These are phyloP conservation scores for Chaetomium strumarium DNA, from an alignment of 2,329 filamentous ascomycete species.

Conservation along the genomic window DNA sequence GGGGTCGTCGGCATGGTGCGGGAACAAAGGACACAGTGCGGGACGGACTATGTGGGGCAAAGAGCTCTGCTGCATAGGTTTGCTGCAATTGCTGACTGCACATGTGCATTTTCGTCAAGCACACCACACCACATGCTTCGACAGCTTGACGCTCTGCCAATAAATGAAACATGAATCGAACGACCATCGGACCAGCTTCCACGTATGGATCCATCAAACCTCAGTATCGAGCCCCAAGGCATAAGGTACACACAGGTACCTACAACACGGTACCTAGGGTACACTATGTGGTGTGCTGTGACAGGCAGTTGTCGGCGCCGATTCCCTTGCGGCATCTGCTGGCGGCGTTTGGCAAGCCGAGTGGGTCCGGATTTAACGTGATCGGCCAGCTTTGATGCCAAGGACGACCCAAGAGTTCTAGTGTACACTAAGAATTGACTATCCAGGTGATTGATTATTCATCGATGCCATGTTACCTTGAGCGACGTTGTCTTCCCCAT, in stretches of 20 bases:
- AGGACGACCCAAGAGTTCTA: not conserved
- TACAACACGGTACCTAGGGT: no score
- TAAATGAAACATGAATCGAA: not conserved
- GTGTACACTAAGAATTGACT: not conserved
- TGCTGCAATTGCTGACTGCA: not conserved
- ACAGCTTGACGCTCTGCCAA: not conserved
- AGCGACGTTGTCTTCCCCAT: no score
- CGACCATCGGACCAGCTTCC: constrained; percentile 2
- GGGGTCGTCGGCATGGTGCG: constrained; percentile 2
- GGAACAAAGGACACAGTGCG: constrained; percentile 1
- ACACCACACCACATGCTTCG: not conserved
- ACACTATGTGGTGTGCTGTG: no score
- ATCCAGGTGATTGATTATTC: no score
- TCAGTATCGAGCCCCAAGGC: no score
- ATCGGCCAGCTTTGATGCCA: not conserved
- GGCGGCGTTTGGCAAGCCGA: not conserved
- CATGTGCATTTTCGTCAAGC: not conserved
- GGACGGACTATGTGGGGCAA: constrained; percentile 11
- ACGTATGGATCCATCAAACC: no score
- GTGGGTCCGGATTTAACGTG: constrained; percentile 9
- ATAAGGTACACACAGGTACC: no score
- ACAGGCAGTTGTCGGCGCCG: not conserved
- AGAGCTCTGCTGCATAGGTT: not conserved
- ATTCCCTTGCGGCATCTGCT: not conserved
- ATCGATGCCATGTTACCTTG: no score